Evolutionary conservation across 2,329 filamentous ascomycete species (phyloP).

Genomic region (Aspergillus floridensis): DNA sequence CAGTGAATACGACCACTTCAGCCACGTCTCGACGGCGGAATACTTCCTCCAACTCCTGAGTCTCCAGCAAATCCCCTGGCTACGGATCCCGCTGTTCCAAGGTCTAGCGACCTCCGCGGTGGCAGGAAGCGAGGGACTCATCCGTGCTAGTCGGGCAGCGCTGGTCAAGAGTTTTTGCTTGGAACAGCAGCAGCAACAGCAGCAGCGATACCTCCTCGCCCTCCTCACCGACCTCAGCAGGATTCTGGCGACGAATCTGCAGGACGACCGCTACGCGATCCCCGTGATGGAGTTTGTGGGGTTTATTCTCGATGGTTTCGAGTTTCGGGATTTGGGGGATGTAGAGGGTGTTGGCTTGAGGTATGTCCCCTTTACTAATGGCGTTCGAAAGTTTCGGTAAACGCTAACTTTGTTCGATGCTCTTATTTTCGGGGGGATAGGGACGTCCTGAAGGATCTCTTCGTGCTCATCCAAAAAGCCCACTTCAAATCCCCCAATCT

Average conservation of each 20-base stretch:
- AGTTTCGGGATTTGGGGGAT: constrained; percentile 43
- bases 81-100: constrained; percentile 39
- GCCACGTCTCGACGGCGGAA: constrained; percentile 42
- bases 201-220: constrained; percentile 33
- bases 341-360: constrained; percentile 32
- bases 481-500: constrained; percentile 82
- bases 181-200: constrained; percentile 29
- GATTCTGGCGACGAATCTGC: constrained; percentile 54
- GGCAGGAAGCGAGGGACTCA: constrained; percentile 45
- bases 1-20: constrained; percentile 45
- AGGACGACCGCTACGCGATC: constrained; percentile 67
- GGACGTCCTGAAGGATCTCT: constrained; percentile 57
- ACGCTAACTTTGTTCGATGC: too few species aligned
- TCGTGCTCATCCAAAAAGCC: constrained; percentile 69
- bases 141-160: constrained; percentile 43
- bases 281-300: constrained; percentile 74
- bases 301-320: constrained; percentile 68
- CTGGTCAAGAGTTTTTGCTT: constrained; percentile 38
- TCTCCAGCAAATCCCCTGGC: constrained; percentile 36
- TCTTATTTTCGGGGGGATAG: too few species aligned
- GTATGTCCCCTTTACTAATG: constrained; percentile 15
- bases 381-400: too few species aligned
- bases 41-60: constrained; percentile 45
- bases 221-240: constrained; percentile 53
- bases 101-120: constrained; percentile 47